Conservation (phyloP, 1,284 basidiomycete species). For the Lignosus rhinocerotis region DNA sequence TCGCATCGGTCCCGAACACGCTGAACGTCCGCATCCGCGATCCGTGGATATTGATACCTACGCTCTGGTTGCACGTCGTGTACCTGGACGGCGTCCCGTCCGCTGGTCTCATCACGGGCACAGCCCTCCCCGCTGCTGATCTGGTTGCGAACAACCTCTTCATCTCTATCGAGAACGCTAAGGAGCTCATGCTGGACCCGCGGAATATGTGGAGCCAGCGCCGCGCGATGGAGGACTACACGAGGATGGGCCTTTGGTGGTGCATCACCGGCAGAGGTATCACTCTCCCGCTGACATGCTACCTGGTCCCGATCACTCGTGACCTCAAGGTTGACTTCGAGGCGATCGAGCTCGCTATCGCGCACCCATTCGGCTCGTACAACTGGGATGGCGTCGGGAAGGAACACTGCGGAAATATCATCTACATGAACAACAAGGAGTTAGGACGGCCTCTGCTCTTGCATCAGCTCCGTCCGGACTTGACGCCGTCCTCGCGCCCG, state of each 20-base stretch:
- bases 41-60: conserved; percentile 62
- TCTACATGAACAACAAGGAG: conserved; percentile 57
- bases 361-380: conserved; percentile 47
- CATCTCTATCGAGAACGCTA: conserved; percentile 41
- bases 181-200: conserved; percentile 41
- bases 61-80: conserved; percentile 63
- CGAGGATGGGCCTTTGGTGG: conserved; percentile 60
- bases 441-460: conserved; percentile 58
- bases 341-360: conserved; percentile 49
- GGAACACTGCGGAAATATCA: conserved; percentile 43
- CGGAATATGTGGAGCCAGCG: conserved; percentile 47
- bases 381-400: conserved; percentile 57
- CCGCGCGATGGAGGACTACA: conserved; percentile 60
- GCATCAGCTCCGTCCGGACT: conserved; percentile 57
- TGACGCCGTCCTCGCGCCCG: conserved; percentile 61
- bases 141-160: conserved; percentile 38
- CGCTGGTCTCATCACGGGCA: conserved; percentile 65
- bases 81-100: conserved; percentile 47
- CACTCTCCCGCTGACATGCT: conserved; percentile 51
- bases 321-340: conserved; percentile 54
- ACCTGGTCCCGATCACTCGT: conserved; percentile 59
- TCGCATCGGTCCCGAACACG: conserved; percentile 47
- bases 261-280: conserved; percentile 61
- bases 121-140: conserved; percentile 48
- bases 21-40: conserved; percentile 58